These are phyloP conservation scores for Claviceps africana DNA, from an alignment of 2,329 filamentous ascomycete genomes.

Conservation along the genomic window DNA sequence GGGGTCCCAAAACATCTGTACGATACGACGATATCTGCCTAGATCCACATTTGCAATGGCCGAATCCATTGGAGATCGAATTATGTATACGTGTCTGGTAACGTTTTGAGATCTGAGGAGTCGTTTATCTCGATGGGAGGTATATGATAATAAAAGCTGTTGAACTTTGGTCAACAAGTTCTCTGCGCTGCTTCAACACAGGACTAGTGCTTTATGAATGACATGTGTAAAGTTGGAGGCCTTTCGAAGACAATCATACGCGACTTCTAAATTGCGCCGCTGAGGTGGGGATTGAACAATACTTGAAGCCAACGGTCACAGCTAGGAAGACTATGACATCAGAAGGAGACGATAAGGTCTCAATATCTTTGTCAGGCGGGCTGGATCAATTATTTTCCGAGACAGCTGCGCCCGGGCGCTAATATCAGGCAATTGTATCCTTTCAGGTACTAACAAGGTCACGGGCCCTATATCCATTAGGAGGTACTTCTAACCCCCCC, in stretches of 20 bases:
- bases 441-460: too few relatives aligned
- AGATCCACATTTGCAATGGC: conserved; percentile 50
- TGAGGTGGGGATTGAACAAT: not conserved
- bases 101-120: not conserved
- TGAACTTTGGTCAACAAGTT: not conserved
- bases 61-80: conserved; percentile 18
- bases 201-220: not conserved
- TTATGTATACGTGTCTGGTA: not conserved
- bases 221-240: not conserved
- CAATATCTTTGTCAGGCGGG: too few relatives aligned
- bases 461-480: too few relatives aligned
- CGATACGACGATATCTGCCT: conserved; percentile 62
- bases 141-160: not conserved
- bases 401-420: too few relatives aligned
- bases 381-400: too few relatives aligned
- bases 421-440: too few relatives aligned
- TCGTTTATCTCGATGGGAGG: not conserved
- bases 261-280: not conserved
- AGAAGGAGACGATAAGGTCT: not conserved
- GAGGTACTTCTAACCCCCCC: too few relatives aligned
- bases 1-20: conserved; percentile 87
- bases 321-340: not conserved
- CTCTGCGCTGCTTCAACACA: not conserved
- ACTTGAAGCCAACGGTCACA: not conserved
- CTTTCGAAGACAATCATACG: not conserved